phyloP scores from a whole-genome alignment of 768 basidiomycete genomes.

The Pholiota microspora region DNA sequence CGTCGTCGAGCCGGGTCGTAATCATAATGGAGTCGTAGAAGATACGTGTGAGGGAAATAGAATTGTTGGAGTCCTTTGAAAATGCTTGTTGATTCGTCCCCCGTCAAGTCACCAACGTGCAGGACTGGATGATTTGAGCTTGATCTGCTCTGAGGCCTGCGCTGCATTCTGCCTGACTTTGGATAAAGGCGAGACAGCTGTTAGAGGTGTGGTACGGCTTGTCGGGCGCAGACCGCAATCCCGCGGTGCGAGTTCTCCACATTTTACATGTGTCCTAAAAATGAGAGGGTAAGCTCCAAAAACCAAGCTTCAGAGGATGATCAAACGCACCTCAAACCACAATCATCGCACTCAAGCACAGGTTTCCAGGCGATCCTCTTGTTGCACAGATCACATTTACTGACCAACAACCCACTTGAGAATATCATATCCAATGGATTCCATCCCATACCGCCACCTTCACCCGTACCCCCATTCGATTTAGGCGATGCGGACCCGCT shows the following conservation, averaged over 20 bases:
- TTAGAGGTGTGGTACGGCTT: conserved; percentile 26
- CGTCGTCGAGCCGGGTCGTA: neutral
- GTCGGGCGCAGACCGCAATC: conserved; percentile 68
- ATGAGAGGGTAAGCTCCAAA: conserved; percentile 6
- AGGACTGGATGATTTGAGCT: conserved; percentile 25
- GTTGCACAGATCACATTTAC: conserved; percentile 79
- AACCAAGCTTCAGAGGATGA: neutral
- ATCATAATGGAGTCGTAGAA: neutral
- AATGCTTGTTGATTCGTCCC: neutral
- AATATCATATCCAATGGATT: conserved; percentile 80
- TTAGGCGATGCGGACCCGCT: conserved; percentile 27
- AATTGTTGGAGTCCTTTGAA: neutral
- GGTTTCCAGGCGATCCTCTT: conserved; percentile 89
- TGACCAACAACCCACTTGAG: conserved; percentile 64
- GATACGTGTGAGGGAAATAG: neutral
- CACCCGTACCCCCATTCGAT: conserved; percentile 33
- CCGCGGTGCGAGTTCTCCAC: conserved; percentile 77
- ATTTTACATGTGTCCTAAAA: conserved; percentile 78
- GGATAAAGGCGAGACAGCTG: conserved; percentile 35
- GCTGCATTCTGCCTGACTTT: conserved; percentile 37
- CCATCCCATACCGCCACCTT: conserved; percentile 47
- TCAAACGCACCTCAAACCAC: conserved; percentile 63
- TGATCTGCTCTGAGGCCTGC: conserved; percentile 27
- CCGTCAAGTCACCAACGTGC: conserved; percentile 6
- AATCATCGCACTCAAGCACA: conserved; percentile 86